Percentiles rank a stretch among this genome's conserved stretches.
Evolutionary conservation across 179 eudicot genomes (phyloP).

Genomic region (Drosera spatulata): DNA sequence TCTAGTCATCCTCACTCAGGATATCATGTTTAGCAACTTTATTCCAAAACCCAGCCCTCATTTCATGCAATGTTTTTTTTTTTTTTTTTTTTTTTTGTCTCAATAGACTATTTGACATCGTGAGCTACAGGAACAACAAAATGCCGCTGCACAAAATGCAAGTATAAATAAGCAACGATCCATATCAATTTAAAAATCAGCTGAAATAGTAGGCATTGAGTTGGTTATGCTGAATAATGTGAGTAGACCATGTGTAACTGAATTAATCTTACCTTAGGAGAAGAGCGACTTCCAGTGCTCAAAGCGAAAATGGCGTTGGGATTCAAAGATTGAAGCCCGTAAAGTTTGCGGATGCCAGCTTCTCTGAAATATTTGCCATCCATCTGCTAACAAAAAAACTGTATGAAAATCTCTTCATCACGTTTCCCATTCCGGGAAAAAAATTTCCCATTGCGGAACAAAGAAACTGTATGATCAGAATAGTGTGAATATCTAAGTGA

Average conservation of each 20-base stretch:
- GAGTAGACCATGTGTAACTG: not conserved
- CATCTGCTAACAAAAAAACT: slow-evolving; percentile 8
- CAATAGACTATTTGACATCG: not conserved
- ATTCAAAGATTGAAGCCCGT: slow-evolving; percentile 52
- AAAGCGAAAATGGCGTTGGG: slow-evolving; percentile 64
- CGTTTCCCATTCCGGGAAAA: not conserved
- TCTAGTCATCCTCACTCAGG: no score
- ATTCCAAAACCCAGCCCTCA: no score
- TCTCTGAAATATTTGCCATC: slow-evolving; percentile 39
- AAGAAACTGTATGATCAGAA: no score
- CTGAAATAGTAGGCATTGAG: not conserved
- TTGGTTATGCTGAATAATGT: no score
- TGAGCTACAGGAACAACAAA: no score
- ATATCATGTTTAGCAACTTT: no score
- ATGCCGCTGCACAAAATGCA: no score
- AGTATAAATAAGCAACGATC: no score
- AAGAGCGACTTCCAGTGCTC: slow-evolving; percentile 88
- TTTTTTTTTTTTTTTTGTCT: not conserved
- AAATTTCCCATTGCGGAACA: not conserved
- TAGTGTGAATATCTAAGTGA: no score
- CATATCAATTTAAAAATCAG: not conserved
- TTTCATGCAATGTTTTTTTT: no score
- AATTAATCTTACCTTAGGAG: slow-evolving; percentile 66
- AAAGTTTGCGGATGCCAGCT: slow-evolving; percentile 44
- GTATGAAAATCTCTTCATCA: not conserved